Base-by-base conservation (phyloP, 352 stramenopile species). In the Phytophthora fragariae region DNA sequence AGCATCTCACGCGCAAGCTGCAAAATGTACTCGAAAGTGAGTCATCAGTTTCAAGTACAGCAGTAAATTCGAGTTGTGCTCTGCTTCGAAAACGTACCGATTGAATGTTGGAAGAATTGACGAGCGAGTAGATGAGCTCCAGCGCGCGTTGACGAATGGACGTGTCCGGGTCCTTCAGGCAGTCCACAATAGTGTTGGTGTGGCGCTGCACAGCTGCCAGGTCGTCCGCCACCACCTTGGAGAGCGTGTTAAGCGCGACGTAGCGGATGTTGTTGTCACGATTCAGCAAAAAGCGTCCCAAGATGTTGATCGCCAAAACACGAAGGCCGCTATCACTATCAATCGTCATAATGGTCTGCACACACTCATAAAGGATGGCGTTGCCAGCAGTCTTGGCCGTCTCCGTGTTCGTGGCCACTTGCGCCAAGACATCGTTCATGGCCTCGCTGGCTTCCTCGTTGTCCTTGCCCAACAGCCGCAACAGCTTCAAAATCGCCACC, bases 251-350 rank as follows among this genome's bases (percentile, higher is more conserved):
- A 21, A 99, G 86, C 33, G 98, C 98, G 37, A 99, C 98, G 76
- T 99, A 99, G 21, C 98, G 96, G 81, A 99, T 99, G 81, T 99
- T 99, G 84, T 99, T 99, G 89, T 99, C 98, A 14, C 97, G 94
- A 81, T 99, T 99, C 11, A 99, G 88, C 55, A 99, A 73, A 75
- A 99, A 99, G 39, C 98, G 93, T 56, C 98, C 98, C 27, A 99
- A 86, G 70, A 99, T 99, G 84, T 99, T 99, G 65, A 99, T 97
- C 29, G 98, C 98, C 37, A 99, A 84, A 24, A 99, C 94, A 41
- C 97, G 90, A 5, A 99, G 90, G 11, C 97, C 96, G 65, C 95
- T 98, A 79, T 99, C 98, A 76, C 92, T 98, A 78, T 99, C 96
- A 56, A 99, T 98, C 15, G 89, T 88, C 97, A 99, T 99, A 77